Base-by-base conservation (phyloP, 164 flowering plant genomes). In the Malania oleifera region DNA sequence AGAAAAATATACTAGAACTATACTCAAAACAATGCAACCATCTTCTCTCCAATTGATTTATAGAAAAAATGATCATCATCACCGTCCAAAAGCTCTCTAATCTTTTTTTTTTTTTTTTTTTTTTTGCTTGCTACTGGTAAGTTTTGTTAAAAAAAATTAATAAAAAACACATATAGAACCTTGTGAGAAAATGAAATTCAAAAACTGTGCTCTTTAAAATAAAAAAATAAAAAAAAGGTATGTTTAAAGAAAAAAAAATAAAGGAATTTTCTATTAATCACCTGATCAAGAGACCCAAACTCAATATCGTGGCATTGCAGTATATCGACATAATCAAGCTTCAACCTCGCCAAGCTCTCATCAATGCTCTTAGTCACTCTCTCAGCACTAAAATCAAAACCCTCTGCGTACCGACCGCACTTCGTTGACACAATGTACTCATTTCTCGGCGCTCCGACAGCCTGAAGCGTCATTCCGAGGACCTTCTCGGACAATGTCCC, bases 221-320 rank as follows among this genome's bases (percentile, higher is more conserved):
- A 13, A 49, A 27, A 5, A 7, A 14, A 29, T n/a, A n/a, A n/a
- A n/a, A n/a, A n/a, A n/a, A n/a, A n/a, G n/a, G n/a, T n/a, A n/a
- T n/a, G 57, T 46, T 22, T 6, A 56, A 4, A 39, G 61, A 23
- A 2, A 23, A 15, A 28, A n/a, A 24, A 1, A n/a, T n/a, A n/a
- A 20, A 31, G 13, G 10, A 52, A 52, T 11, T 1, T 14, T 14
- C 29, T 54, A 66, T 2, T 17, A 17, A 43, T 26, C 18, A 92
- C 99, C 97, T 84, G 97, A 76, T 90, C 95, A 44, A 93, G 92
- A 59, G 85, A 73, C 39, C 83, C 95, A 65, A 93, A 93, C 63
- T 93, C 99, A 23, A 93, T 93, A 65, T 93, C 97, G 73, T 93
- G 99, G 70, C 99, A 93, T 24, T 90, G 97, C 41, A 93, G 73